phyloP scores from a whole-genome alignment of 305 asterid species.

The Fraxinus sp. region DNA sequence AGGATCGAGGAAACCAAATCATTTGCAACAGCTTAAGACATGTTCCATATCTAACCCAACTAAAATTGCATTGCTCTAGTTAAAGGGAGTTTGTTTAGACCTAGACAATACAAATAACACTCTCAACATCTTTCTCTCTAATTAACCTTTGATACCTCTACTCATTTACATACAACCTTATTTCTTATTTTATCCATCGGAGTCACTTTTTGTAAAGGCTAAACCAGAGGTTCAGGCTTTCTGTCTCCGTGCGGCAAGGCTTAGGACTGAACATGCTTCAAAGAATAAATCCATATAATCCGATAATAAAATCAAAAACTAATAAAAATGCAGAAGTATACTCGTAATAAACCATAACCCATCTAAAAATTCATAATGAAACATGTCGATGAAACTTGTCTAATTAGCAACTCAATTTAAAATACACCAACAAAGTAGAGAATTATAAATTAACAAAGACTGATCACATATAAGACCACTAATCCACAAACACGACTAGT shows the following conservation, averaged over 20 bases:
- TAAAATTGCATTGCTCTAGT: background rate
- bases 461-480: background rate
- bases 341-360: background rate
- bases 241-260: background rate
- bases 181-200: background rate
- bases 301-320: background rate
- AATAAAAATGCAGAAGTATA: background rate
- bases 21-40: background rate
- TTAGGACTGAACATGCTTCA: background rate
- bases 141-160: background rate
- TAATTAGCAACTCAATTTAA: background rate
- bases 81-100: background rate
- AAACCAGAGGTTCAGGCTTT: background rate
- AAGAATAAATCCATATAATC: background rate
- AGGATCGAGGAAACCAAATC: background rate
- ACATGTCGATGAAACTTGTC: background rate
- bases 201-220: background rate
- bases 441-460: background rate
- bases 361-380: background rate
- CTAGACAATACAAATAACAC: background rate
- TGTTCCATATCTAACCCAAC: background rate
- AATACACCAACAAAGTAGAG: background rate
- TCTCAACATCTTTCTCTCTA: background rate
- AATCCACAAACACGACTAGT: background rate
- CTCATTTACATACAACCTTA: background rate